Evolutionary conservation across 805 yeast genomes (phyloP).

Genomic region (Hanseniaspora clermontiae): DNA sequence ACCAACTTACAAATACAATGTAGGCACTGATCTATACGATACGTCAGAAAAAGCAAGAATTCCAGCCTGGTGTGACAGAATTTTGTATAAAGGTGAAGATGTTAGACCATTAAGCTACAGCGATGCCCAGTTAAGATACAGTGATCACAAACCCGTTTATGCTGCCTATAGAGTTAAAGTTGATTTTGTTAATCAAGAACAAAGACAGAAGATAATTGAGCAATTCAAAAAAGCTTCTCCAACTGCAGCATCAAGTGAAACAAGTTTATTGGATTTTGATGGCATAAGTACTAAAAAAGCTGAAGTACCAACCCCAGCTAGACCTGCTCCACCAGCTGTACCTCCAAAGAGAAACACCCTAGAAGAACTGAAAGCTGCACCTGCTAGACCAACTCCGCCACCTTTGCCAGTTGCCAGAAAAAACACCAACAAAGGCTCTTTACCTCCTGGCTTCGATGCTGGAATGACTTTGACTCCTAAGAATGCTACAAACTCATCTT

Average conservation of each 20-base stretch:
- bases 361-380: not conserved
- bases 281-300: not conserved
- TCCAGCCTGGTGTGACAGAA: slow-evolving; percentile 95
- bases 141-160: slow-evolving; percentile 91
- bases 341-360: slow-evolving; percentile 16
- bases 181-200: slow-evolving; percentile 52
- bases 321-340: slow-evolving; percentile 15
- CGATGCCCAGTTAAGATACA: slow-evolving; percentile 48
- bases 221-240: slow-evolving; percentile 45
- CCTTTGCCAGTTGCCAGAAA: slow-evolving; percentile 13
- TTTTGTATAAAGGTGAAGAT: slow-evolving; percentile 48
- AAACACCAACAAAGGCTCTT: not conserved
- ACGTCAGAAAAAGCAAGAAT: slow-evolving; percentile 83
- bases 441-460: slow-evolving; percentile 14
- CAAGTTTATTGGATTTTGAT: slow-evolving; percentile 15
- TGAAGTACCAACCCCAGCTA: not conserved
- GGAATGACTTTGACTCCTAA: slow-evolving; percentile 12
- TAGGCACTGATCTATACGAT: slow-evolving; percentile 69
- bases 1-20: slow-evolving; percentile 89
- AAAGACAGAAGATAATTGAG: slow-evolving; percentile 42
- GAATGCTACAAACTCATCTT: not conserved
- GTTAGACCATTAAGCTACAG: slow-evolving; percentile 57
- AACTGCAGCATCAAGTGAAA: not conserved
- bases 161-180: slow-evolving; percentile 61
- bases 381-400: slow-evolving; percentile 17